These are phyloP conservation scores for Brassica balearica DNA, from an alignment of 441 rosid species.

Conservation along the genomic window DNA sequence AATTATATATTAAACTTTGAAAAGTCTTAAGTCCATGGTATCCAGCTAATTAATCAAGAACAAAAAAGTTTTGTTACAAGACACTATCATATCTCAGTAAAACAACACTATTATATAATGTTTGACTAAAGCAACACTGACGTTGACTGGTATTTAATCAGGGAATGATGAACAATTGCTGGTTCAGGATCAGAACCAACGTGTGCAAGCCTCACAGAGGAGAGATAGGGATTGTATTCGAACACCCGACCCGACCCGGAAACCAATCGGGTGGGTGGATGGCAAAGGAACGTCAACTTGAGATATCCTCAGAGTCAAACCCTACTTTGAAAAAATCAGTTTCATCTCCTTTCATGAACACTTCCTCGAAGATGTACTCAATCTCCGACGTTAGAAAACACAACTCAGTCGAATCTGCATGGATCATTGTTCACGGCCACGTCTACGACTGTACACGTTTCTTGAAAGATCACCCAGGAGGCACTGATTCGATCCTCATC, in stretches of 20 bases:
- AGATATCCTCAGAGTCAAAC: slow-evolving; percentile 55
- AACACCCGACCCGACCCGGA: slow-evolving; percentile 88
- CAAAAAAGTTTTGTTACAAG: no score
- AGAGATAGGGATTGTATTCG: slow-evolving; percentile 87
- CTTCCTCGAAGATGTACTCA: slow-evolving; percentile 60
- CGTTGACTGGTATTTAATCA: slow-evolving; percentile 43
- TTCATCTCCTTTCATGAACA: slow-evolving; percentile 91
- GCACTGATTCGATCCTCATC: slow-evolving; percentile 80
- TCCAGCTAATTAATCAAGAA: slow-evolving; percentile 15
- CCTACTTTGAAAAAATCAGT: slow-evolving; percentile 72
- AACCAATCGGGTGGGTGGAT: slow-evolving; percentile 98
- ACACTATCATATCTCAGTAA: no score
- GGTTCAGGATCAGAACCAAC: slow-evolving; percentile 82
- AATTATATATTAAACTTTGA: slow-evolving; percentile 6
- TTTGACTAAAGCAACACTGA: slow-evolving; percentile 23
- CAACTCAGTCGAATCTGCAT: slow-evolving; percentile 72
- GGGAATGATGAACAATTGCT: slow-evolving; percentile 99
- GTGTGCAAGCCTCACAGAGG: slow-evolving; percentile 83
- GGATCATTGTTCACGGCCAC: slow-evolving; percentile 94
- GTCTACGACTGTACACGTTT: slow-evolving; percentile 90
- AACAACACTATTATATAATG: not conserved
- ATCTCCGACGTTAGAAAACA: slow-evolving; percentile 76
- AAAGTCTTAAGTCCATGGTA: slow-evolving; percentile 11
- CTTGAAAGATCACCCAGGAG: slow-evolving; percentile 92
- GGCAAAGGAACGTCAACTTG: slow-evolving; percentile 81